Conservation (phyloP, 108 stramenopile genomes). For the Discostella stelligeroides region DNA sequence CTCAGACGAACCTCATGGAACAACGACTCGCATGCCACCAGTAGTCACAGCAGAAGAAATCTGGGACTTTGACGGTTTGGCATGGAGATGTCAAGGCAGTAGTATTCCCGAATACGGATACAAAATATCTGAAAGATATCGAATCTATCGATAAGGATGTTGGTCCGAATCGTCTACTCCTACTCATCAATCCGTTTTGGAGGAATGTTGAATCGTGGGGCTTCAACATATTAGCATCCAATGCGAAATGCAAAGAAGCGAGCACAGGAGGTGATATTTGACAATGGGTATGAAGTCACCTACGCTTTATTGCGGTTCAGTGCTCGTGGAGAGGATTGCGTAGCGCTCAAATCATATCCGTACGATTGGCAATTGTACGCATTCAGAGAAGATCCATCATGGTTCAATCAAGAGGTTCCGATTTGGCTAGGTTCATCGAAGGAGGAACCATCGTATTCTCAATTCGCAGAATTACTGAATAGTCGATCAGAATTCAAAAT, state of each 20-base stretch:
- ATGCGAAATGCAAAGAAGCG: slow-evolving; percentile 71
- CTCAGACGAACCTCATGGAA: slow-evolving; percentile 25
- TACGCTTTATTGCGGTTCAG: slow-evolving; percentile 63
- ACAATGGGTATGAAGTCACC: slow-evolving; percentile 68
- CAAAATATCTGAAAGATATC: slow-evolving; percentile 81
- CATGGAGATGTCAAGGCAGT: slow-evolving; percentile 74
- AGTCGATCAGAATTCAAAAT: slow-evolving; percentile 73
- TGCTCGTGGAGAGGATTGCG: slow-evolving; percentile 78
- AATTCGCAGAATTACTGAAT: slow-evolving; percentile 65
- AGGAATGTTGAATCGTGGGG: slow-evolving; percentile 82
- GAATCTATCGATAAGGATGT: slow-evolving; percentile 53
- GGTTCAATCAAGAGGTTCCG: slow-evolving; percentile 47
- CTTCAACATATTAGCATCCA: slow-evolving; percentile 78
- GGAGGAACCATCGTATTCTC: slow-evolving; percentile 66
- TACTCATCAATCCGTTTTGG: slow-evolving; percentile 88
- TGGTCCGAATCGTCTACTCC: slow-evolving; percentile 61
- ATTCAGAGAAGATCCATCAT: slow-evolving; percentile 68
- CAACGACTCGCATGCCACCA: slow-evolving; percentile 38
- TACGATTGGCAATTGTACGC: slow-evolving; percentile 91
- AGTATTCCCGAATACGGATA: slow-evolving; percentile 84
- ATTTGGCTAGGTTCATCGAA: slow-evolving; percentile 69
- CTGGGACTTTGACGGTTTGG: slow-evolving; percentile 90
- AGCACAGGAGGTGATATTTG: slow-evolving; percentile 75
- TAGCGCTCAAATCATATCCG: slow-evolving; percentile 83
- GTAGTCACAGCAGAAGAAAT: slow-evolving; percentile 68